Evolutionary conservation across 176 grass and related monocot genomes (phyloP).

Genomic region (Oryza brachyantha): DNA sequence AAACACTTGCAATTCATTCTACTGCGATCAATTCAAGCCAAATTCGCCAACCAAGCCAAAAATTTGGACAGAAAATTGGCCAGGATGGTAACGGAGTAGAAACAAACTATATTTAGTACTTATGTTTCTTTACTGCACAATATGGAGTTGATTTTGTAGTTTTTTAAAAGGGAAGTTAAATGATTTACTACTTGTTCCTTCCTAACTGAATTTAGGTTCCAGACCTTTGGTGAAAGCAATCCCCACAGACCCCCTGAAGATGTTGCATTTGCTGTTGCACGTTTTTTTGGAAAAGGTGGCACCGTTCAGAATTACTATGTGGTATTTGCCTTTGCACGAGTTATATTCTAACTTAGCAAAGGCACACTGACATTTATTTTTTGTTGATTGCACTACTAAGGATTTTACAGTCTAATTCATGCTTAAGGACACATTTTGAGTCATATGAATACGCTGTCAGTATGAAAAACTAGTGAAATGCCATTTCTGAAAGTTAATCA

Average conservation of each 20-base stretch:
- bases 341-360: conserved; percentile 21
- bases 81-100: conserved; percentile 75
- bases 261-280: conserved; percentile 90
- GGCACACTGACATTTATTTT: conserved; percentile 1
- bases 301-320: conserved; percentile 95
- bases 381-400: background rate
- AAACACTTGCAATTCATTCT: conserved; percentile 96
- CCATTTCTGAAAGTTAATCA: conserved; percentile 16
- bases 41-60: conserved; percentile 93
- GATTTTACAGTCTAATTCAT: background rate
- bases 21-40: conserved; percentile 78
- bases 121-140: background rate
- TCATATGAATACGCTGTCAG: background rate
- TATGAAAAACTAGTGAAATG: background rate
- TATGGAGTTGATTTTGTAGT: background rate
- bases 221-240: conserved; percentile 85
- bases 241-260: conserved; percentile 94
- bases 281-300: conserved; percentile 92
- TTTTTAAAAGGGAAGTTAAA: background rate
- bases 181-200: conserved; percentile 1
- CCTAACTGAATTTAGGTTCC: conserved; percentile 65
- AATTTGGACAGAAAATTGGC: conserved; percentile 99
- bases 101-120: background rate
- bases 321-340: conserved; percentile 41
- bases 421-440: conserved; percentile 3